phyloP scores from a whole-genome alignment of 2,329 filamentous ascomycete species.

The Bisporella sp. region DNA sequence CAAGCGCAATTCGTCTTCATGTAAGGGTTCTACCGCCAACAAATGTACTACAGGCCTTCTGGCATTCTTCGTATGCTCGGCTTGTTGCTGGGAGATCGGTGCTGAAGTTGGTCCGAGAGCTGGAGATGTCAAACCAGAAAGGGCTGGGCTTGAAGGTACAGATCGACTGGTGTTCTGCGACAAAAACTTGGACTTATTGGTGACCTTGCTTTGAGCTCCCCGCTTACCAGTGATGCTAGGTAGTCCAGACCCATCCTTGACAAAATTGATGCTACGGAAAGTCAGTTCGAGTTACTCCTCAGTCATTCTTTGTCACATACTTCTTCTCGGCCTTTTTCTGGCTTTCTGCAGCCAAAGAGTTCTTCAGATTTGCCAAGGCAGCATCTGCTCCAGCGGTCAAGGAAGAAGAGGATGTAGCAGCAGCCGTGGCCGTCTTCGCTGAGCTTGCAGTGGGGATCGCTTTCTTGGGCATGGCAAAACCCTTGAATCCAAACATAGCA shows the following conservation, averaged over 20 bases:
- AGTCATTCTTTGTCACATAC: conserved; percentile 25
- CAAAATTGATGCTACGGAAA: conserved; percentile 31
- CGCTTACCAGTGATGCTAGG: conserved; percentile 11
- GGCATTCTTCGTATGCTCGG: conserved; percentile 47
- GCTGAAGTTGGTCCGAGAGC: conserved; percentile 42
- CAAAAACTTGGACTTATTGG: conserved; percentile 21
- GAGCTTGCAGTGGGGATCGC: conserved; percentile 2
- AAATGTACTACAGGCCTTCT: conserved; percentile 51
- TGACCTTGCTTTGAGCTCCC: conserved; percentile 14
- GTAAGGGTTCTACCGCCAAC: conserved; percentile 46
- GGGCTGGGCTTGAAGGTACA: conserved; percentile 47
- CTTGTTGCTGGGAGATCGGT: conserved; percentile 43
- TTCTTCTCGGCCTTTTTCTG: conserved; percentile 39
- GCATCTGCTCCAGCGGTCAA: conserved; percentile 37
- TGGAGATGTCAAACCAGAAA: conserved; percentile 48
- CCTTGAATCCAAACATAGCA: background rate
- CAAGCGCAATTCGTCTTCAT: conserved; percentile 42
- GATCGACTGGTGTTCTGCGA: conserved; percentile 26
- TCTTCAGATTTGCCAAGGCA: conserved; percentile 44
- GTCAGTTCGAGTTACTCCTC: conserved; percentile 22
- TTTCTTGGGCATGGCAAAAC: background rate
- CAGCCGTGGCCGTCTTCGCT: conserved; percentile 11
- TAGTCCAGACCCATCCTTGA: conserved; percentile 25
- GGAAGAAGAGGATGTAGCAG: conserved; percentile 26
- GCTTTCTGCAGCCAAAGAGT: conserved; percentile 35